Conservation (phyloP, 2,329 filamentous ascomycete genomes). For the Colletotrichum sp. region DNA sequence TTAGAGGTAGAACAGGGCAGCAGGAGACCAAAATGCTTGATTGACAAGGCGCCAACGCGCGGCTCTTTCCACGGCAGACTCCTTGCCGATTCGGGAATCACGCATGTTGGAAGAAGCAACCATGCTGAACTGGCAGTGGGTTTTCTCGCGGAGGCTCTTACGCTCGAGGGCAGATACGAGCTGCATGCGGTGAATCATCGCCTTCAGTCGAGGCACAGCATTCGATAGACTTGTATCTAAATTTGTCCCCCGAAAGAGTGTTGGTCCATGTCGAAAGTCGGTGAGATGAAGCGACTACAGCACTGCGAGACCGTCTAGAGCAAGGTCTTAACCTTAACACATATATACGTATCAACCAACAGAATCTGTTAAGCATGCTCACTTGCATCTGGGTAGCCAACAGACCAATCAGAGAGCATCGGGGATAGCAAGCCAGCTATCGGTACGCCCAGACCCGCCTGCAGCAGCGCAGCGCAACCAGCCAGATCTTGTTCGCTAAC, state of each 20-base stretch:
- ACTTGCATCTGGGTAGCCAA: background rate
- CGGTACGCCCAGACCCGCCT: too few species aligned
- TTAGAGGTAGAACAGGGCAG: background rate
- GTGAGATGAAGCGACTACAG: background rate
- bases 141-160: background rate
- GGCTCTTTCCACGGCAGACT: background rate
- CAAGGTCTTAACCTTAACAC: background rate
- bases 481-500: conserved; percentile 22
- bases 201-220: background rate
- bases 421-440: background rate
- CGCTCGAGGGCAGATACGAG: background rate
- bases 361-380: background rate
- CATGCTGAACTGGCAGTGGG: background rate
- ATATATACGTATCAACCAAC: too few species aligned
- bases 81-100: background rate
- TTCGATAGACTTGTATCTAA: background rate
- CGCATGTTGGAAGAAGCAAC: background rate
- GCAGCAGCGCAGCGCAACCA: background rate
- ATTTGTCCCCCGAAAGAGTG: background rate
- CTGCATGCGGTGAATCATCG: background rate
- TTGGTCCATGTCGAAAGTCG: background rate
- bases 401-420: background rate
- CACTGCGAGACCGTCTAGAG: background rate
- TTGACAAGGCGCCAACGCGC: background rate
- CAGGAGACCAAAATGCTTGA: background rate